A percentile compares a stretch with the other conserved stretches of the same genome.
These are phyloP conservation scores for Pseudogymnoascus sp. DNA, from an alignment of 2,329 filamentous ascomycete species.

Conservation along the genomic window DNA sequence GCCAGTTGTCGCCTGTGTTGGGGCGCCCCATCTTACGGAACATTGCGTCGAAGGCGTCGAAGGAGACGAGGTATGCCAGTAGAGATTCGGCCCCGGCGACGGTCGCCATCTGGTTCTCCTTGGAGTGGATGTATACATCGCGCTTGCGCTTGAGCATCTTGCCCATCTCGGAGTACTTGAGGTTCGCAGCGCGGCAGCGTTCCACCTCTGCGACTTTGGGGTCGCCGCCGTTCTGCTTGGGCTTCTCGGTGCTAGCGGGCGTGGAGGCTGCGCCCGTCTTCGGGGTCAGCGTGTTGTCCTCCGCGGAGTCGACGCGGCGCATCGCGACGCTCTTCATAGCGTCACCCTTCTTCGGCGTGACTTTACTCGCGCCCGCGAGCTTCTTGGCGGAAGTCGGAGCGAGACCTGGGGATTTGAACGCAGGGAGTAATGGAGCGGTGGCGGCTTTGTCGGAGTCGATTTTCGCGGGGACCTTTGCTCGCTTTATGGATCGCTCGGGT, in stretches of 20 bases:
- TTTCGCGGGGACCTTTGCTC: not conserved
- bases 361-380: slow-evolving; percentile 8
- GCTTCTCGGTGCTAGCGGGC: slow-evolving; percentile 27
- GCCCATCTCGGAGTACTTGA: slow-evolving; percentile 17
- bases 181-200: slow-evolving; percentile 13
- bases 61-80: slow-evolving; percentile 25
- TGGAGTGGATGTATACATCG: slow-evolving; percentile 24
- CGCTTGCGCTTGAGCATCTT: slow-evolving; percentile 27
- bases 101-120: slow-evolving; percentile 21
- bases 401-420: not conserved
- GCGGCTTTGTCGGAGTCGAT: not conserved
- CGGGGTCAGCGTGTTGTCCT: slow-evolving; percentile 35
- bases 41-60: slow-evolving; percentile 11
- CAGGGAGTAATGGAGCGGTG: not conserved
- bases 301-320: slow-evolving; percentile 32
- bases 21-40: not conserved
- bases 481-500: not conserved
- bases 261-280: slow-evolving; percentile 26
- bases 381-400: not conserved
- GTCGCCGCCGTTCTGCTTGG: slow-evolving; percentile 23
- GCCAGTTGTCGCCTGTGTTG: not conserved
- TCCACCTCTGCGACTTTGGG: slow-evolving; percentile 12
- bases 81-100: slow-evolving; percentile 25
- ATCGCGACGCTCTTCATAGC: slow-evolving; percentile 24
- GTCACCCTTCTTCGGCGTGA: slow-evolving; percentile 33